These are phyloP conservation scores for thale cress (Arabidopsis thaliana) DNA, from an alignment of 345 rosid genomes.

Conservation along the genomic window DNA sequence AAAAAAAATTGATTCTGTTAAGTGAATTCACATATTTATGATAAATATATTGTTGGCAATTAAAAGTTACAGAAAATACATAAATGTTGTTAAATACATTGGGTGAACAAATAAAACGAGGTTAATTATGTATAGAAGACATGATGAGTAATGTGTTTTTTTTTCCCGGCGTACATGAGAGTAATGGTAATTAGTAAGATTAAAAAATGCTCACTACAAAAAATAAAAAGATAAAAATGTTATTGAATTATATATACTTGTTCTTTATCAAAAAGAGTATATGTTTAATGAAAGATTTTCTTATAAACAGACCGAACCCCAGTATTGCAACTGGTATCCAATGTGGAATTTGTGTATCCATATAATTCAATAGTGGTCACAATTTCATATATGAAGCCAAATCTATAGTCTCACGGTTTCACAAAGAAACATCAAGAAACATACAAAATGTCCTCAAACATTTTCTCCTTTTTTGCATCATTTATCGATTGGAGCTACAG, in stretches of 20 bases:
- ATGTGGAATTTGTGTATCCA: constrained; percentile 39
- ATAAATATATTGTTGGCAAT: too few relatives aligned
- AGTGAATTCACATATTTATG: too few relatives aligned
- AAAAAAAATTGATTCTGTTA: not conserved
- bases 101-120: too few relatives aligned
- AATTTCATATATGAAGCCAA: constrained; percentile 42
- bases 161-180: not conserved
- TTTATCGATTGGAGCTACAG: constrained; percentile 28
- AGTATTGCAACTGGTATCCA: constrained; percentile 39
- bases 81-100: too few relatives aligned
- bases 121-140: too few relatives aligned
- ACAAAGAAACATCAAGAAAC: constrained; percentile 42
- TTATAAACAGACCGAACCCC: constrained; percentile 16
- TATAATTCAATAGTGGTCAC: constrained; percentile 43
- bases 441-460: constrained; percentile 36
- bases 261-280: constrained; percentile 10
- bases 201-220: not conserved
- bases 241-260: not conserved
- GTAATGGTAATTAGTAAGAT: not conserved
- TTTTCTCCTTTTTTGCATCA: constrained; percentile 7
- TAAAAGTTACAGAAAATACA: too few relatives aligned
- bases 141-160: too few relatives aligned
- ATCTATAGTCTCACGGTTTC: constrained; percentile 41
- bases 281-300: constrained; percentile 18
- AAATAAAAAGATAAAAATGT: not conserved